Evolutionary conservation across 2,329 filamentous ascomycete genomes (phyloP), one percentile per base, ranked within the genome.

Genomic region (Arthrobotrys musiformis): DNA sequence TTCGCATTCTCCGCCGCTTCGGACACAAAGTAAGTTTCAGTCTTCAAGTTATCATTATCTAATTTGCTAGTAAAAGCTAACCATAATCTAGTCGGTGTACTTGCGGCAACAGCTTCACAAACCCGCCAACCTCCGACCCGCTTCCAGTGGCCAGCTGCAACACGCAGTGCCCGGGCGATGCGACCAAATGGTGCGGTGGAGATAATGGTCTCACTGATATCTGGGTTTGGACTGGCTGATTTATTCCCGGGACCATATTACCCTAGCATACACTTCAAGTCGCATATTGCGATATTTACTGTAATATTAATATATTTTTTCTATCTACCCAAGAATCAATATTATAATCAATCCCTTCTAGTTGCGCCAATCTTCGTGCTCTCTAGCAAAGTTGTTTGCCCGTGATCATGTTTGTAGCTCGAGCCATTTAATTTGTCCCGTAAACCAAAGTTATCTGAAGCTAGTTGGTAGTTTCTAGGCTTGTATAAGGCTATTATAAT

Each of bases 241-340:
- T 9, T 30, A 17, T 30, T 15, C 8, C n/a, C 40, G 19, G 40
- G n/a, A n/a, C n/a, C n/a, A n/a, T n/a, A n/a, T n/a, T 19, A 4
- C 8, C n/a, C 40, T 42, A n/a, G n/a, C n/a, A n/a, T n/a, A n/a
- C n/a, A 17, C 40, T 9, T 4, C n/a, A 6, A 40, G 15, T 40
- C 4, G n/a, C 4, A 19, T 1, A 42, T 8, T 42, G 19, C 11
- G 40, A 42, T 4, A 17, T 42, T 17, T 19, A 42, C 19, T 40
- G 33, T 58, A 58, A 58, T 58, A 40, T 26, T 58, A 58, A 58
- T 40, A 40, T 11, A n/a, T n/a, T 26, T 11, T 15, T 37, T 22
- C 22, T 9, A 3, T 15, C 9, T 26, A 26, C 11, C 11, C 15
- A 24, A 26, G 26, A 26, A 26, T 15, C n/a, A n/a, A n/a, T n/a